Conservation (phyloP, 495 filamentous ascomycete genomes). For the Friedmanniomyces endolithicus region DNA sequence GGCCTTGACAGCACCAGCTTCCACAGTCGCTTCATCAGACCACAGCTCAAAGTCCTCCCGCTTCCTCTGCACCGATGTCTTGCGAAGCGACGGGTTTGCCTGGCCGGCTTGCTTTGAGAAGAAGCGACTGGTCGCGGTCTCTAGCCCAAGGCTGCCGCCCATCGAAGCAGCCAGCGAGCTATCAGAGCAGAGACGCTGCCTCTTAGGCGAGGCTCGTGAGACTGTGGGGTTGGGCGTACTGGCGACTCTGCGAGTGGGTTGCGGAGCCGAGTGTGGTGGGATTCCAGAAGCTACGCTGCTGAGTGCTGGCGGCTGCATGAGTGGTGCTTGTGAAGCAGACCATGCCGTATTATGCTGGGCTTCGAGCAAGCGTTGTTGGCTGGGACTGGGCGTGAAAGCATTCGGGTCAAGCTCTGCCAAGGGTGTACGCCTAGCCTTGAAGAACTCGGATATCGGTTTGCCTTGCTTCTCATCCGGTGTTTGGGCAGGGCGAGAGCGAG, state of each 20-base stretch:
- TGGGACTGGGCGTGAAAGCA: slow-evolving; percentile 59
- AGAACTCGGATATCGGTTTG: slow-evolving; percentile 63
- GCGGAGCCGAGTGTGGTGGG: slow-evolving; percentile 27
- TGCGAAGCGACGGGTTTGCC: slow-evolving; percentile 41
- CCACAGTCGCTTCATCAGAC: slow-evolving; percentile 57
- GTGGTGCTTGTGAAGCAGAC: slow-evolving; percentile 27
- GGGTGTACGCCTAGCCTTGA: slow-evolving; percentile 62
- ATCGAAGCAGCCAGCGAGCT: slow-evolving; percentile 26
- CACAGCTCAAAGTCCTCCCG: slow-evolving; percentile 45
- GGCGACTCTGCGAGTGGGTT: slow-evolving; percentile 19
- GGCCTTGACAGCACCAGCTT: slow-evolving; percentile 42
- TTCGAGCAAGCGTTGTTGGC: slow-evolving; percentile 48
- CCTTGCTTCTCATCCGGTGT: slow-evolving; percentile 44
- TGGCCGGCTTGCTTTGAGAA: slow-evolving; percentile 36
- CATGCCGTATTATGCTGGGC: slow-evolving; percentile 41
- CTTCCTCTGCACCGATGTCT: slow-evolving; percentile 35
- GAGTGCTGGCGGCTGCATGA: slow-evolving; percentile 33
- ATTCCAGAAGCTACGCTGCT: slow-evolving; percentile 13
- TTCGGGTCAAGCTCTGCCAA: slow-evolving; percentile 82
- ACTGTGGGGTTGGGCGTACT: slow-evolving; percentile 1
- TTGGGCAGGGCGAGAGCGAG: slow-evolving; percentile 10
- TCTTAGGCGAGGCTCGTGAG: slow-evolving; percentile 37
- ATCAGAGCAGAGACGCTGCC: slow-evolving; percentile 50
- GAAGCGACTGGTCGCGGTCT: slow-evolving; percentile 43
- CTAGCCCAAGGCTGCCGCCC: neutral